Conservation (phyloP, 148 eudicot genomes). For the Rhododendron griersonianum region DNA sequence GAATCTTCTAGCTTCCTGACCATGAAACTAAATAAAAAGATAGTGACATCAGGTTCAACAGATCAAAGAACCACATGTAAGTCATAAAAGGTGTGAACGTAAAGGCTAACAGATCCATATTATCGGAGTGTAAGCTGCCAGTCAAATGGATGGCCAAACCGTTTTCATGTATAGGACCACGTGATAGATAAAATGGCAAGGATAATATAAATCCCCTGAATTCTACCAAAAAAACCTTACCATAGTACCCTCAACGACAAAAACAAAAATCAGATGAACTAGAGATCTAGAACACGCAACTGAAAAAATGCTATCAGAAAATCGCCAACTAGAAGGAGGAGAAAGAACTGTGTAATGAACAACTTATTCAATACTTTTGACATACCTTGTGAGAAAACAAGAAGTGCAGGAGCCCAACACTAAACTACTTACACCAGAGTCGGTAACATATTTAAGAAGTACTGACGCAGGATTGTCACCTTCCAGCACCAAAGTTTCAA, state of each 20-base stretch:
- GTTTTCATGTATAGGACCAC: not conserved
- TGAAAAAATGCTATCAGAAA: not conserved
- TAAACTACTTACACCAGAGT: conserved; percentile 44
- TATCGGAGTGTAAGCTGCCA: not conserved
- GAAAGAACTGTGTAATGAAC: not conserved
- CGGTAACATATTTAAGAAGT: conserved; percentile 42
- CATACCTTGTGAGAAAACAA: conserved; percentile 52
- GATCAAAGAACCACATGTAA: conserved; percentile 3
- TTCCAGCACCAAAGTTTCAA: conserved; percentile 68
- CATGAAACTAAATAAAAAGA: not conserved
- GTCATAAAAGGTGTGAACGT: not conserved
- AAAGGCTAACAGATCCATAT: conserved; percentile 1
- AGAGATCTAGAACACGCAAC: not conserved
- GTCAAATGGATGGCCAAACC: not conserved
- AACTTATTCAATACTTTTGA: not conserved
- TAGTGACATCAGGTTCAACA: not conserved
- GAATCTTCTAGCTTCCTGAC: conserved; percentile 52
- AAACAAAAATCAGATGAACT: not conserved
- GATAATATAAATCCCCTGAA: not conserved
- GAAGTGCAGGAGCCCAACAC: conserved; percentile 69
- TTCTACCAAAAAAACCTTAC: not conserved
- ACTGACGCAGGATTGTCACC: conserved; percentile 53
- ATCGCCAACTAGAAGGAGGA: not conserved
- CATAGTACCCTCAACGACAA: not conserved
- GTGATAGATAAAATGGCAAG: not conserved